These are phyloP conservation scores for Pseudocohnilembus persalinus DNA, from an alignment of 169 alveolate genomes.

Conservation along the genomic window DNA sequence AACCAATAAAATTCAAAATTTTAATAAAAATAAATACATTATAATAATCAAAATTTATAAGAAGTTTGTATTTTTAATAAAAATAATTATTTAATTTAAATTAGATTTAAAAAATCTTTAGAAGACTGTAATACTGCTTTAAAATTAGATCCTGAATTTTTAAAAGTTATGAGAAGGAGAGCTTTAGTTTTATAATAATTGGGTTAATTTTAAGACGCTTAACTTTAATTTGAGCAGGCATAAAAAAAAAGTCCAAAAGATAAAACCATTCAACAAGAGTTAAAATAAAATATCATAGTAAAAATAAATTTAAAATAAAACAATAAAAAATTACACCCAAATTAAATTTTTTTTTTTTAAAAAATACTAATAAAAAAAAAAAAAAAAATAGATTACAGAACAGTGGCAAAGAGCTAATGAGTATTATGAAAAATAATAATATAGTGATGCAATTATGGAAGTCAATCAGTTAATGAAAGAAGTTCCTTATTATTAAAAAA, in stretches of 20 bases:
- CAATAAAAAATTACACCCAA: background rate
- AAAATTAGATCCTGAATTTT: constrained; percentile 9
- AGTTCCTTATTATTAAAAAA: background rate
- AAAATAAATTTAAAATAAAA: background rate
- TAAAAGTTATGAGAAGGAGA: constrained; percentile 38
- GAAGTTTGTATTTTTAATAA: background rate
- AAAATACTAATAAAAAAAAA: too few relatives aligned
- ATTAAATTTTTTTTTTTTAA: background rate
- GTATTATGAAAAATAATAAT: background rate
- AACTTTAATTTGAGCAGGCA: constrained; percentile 15
- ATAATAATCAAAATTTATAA: background rate
- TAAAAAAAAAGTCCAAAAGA: constrained; percentile 14
- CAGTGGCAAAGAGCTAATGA: background rate
- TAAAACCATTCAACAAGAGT: constrained; percentile 16
- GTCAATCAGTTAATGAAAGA: too few relatives aligned
- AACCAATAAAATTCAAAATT: too few relatives aligned
- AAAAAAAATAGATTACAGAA: background rate
- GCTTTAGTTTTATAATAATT: constrained; percentile 22
- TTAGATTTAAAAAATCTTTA: constrained; percentile 25
- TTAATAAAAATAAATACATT: too few relatives aligned
- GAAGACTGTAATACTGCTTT: constrained; percentile 37
- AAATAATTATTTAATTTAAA: background rate
- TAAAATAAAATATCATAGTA: constrained; percentile 5
- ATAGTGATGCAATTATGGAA: background rate
- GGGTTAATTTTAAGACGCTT: constrained; percentile 32